Evolutionary conservation across 495 filamentous ascomycete species (phyloP), one percentile per base, ranked within the genome.

Genomic region (Lophiotrema nucula): DNA sequence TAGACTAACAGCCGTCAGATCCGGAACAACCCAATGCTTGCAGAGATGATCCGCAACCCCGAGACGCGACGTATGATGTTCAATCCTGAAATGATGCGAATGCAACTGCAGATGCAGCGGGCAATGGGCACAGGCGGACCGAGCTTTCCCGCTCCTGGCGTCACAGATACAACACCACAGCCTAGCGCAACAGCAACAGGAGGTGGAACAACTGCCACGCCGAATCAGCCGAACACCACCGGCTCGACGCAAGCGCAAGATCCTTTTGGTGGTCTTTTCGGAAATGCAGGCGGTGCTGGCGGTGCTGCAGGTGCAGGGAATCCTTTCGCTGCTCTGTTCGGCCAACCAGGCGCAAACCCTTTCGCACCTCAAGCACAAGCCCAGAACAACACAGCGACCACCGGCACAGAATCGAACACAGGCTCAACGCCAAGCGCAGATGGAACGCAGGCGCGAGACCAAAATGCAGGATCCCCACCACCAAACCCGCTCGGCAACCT

Each of bases 21-120:
- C 2, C 88, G 89, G 47, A 82, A 86, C 55, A 89, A 86, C 26
- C 90, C 91, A 19, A 83, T 87, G 52, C 88, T 86, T 18, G 87
- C 89, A 49, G 80, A 92, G 66, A 84, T 96, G 72, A 79, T 99
- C 65, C 82, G 88, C 54, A 91, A 88, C 22, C 90, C 91, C 0
- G 80, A 88, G 49, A 92, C 97, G 68, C 83, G 95, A 56, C 81
- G 88, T 18, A 95, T 97, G 90, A 85, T 99, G 81, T 92, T 92
- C n/a, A 90, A 95, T 65, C 95, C 95, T 23, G 83, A 88, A 15
- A 82, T 86, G 22, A 76, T 97, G 21, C 80, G 92, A 37, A 82
- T 86, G 62, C 88, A 90, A 59, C 78, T 88, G 38, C 83, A 88
- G 52, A 85, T 97, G 81, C 85, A 88, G 60, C 78, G 87, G 54